Percentiles rank a stretch among this genome's conserved stretches.
These are phyloP conservation scores for Pelargonium myrrhifolium DNA, from an alignment of 441 rosid genomes.

Conservation along the genomic window DNA sequence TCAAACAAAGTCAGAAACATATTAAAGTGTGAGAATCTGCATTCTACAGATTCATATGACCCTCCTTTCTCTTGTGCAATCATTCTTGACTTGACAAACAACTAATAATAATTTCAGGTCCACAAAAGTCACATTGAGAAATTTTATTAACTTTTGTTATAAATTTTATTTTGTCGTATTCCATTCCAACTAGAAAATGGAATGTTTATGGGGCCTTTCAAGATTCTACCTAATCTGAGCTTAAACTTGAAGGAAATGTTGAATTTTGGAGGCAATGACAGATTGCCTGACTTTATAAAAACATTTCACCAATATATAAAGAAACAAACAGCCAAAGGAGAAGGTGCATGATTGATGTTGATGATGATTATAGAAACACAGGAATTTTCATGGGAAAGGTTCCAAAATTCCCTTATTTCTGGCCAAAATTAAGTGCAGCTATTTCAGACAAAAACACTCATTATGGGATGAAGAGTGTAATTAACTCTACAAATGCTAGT, in stretches of 20 bases:
- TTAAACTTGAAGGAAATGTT: conserved; percentile 4
- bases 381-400: not conserved
- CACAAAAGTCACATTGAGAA: not conserved
- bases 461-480: no score
- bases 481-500: not conserved
- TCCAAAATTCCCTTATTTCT: not conserved
- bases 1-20: conserved; percentile 12
- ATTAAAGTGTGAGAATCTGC: conserved; percentile 3
- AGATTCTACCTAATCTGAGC: conserved; percentile 21
- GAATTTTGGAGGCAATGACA: conserved; percentile 12
- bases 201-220: conserved; percentile 11
- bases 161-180: not conserved
- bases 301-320: no score
- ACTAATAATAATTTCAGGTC: conserved; percentile 8
- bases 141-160: not conserved
- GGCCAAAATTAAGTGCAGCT: not conserved
- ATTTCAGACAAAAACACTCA: not conserved
- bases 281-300: no score
- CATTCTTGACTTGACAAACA: conserved; percentile 3
- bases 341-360: conserved; percentile 34
- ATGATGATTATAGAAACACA: not conserved
- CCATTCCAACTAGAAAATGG: not conserved
- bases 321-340: conserved; percentile 34
- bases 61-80: conserved; percentile 6
- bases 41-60: conserved; percentile 10